These are phyloP conservation scores for Scutellaria barbata DNA, from an alignment of 257 asterid genomes.

Conservation along the genomic window DNA sequence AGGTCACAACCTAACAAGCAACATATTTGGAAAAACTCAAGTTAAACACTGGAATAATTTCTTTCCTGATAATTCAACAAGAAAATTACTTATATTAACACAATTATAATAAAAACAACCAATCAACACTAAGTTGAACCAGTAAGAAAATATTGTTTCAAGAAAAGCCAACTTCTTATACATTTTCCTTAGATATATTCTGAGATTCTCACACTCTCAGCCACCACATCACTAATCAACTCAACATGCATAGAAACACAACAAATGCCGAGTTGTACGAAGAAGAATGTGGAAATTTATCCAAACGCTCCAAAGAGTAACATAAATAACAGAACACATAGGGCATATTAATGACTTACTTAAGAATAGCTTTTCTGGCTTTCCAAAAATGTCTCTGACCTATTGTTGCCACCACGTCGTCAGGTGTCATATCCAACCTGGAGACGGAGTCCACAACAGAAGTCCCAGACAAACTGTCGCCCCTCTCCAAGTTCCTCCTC, in stretches of 20 bases:
- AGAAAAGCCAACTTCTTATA: background rate
- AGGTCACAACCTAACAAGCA: no score
- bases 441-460: constrained; percentile 66
- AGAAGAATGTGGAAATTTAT: background rate
- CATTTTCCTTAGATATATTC: background rate
- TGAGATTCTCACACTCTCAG: background rate
- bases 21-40: no score
- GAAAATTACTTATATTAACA: background rate
- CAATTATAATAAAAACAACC: background rate
- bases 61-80: background rate
- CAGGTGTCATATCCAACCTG: constrained; percentile 63
- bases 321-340: background rate
- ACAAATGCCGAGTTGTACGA: background rate
- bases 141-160: background rate
- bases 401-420: constrained; percentile 80
- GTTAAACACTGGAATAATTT: no score
- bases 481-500: constrained; percentile 48
- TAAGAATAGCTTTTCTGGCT: constrained; percentile 84
- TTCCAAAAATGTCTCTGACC: constrained; percentile 91
- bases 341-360: constrained; percentile 59
- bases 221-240: background rate
- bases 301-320: constrained; percentile 11
- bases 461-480: constrained; percentile 60
- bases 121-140: background rate
- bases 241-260: background rate